phyloP scores from a whole-genome alignment of 179 eudicot genomes.

The Drosera spatulata region DNA sequence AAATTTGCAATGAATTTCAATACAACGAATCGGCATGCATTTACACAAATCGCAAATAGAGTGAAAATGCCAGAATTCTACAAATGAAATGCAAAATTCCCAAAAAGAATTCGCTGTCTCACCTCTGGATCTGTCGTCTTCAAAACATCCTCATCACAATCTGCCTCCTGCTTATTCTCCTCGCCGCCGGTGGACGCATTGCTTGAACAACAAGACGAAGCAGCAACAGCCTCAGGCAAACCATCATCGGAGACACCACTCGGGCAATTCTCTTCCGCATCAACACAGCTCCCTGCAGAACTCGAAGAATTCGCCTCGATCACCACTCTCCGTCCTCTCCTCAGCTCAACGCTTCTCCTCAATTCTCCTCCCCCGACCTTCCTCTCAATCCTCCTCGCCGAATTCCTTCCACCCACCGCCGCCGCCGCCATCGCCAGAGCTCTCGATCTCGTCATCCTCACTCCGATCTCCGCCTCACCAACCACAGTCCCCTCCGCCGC shows the following conservation, averaged over 20 bases:
- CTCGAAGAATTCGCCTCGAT: slow-evolving; percentile 6
- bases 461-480: slow-evolving; percentile 12
- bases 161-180: background rate
- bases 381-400: slow-evolving; percentile 14
- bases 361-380: slow-evolving; percentile 15
- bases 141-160: slow-evolving; percentile 5
- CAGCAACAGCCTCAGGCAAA: background rate
- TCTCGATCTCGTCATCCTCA: slow-evolving; percentile 24
- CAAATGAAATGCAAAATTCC: slow-evolving; percentile 7
- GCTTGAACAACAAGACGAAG: slow-evolving; percentile 42
- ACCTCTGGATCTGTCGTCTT: slow-evolving; percentile 43
- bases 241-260: slow-evolving; percentile 11
- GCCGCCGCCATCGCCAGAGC: slow-evolving; percentile 20
- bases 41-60: slow-evolving; percentile 4
- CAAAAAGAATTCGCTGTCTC: background rate
- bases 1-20: background rate
- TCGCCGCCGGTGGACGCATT: slow-evolving; percentile 17
- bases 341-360: slow-evolving; percentile 17
- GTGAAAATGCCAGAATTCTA: slow-evolving; percentile 12
- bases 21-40: slow-evolving; percentile 8
- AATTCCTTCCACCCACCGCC: background rate
- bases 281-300: background rate
- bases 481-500: slow-evolving; percentile 21
- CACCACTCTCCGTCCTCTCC: slow-evolving; percentile 17
- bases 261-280: slow-evolving; percentile 10